These are phyloP conservation scores for Phyllosticta capitalensis DNA, from an alignment of 2,329 filamentous ascomycete species.

Conservation along the genomic window DNA sequence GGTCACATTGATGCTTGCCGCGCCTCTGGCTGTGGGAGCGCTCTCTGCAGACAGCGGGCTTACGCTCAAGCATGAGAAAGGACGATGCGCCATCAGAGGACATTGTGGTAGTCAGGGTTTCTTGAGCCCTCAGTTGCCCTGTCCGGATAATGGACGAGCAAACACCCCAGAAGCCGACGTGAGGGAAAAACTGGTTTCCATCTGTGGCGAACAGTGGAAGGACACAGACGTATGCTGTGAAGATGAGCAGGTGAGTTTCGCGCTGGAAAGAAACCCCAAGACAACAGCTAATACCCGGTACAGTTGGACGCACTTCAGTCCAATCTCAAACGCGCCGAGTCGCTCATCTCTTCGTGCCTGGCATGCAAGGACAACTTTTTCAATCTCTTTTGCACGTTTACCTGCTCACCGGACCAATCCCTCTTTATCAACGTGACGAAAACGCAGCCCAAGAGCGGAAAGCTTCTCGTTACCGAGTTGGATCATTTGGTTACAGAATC, in stretches of 20 bases:
- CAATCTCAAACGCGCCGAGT: constrained; percentile 78
- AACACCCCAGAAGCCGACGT: constrained; percentile 61
- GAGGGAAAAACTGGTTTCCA: constrained; percentile 66
- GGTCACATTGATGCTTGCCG: constrained; percentile 7
- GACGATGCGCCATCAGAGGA: constrained; percentile 81
- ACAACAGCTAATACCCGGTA: background rate
- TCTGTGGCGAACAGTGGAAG: constrained; percentile 84
- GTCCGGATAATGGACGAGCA: constrained; percentile 80
- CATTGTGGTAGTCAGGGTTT: constrained; percentile 86
- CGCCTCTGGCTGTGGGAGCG: background rate
- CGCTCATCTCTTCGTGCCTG: constrained; percentile 85
- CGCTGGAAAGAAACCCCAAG: background rate
- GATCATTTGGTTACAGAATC: constrained; percentile 79
- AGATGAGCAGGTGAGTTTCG: constrained; percentile 55
- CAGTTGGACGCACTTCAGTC: constrained; percentile 70
- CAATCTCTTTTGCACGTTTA: constrained; percentile 96
- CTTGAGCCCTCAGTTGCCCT: constrained; percentile 84
- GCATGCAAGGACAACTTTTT: constrained; percentile 98
- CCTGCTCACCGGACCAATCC: constrained; percentile 93
- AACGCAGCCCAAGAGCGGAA: constrained; percentile 52
- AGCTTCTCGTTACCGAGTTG: constrained; percentile 71
- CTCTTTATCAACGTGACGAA: constrained; percentile 88
- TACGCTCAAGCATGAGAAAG: constrained; percentile 62
- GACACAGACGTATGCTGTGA: constrained; percentile 78
- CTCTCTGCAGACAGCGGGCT: constrained; percentile 16